phyloP scores from a whole-genome alignment of 2,329 filamentous ascomycete genomes.

The Dactylellina cionopaga region DNA sequence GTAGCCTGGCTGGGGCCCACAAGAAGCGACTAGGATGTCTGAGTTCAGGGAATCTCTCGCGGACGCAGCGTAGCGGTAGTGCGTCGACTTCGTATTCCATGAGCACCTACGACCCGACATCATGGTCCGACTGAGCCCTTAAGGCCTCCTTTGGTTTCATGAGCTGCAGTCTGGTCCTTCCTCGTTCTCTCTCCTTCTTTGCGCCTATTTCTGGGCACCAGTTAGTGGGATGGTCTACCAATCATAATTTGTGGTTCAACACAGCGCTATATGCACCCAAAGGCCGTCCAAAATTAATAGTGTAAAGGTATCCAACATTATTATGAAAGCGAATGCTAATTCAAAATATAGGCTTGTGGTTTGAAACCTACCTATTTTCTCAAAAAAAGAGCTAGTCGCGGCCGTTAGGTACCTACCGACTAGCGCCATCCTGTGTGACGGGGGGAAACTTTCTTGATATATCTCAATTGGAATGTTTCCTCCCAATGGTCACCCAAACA shows the following conservation, averaged over 20 bases:
- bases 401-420: neutral
- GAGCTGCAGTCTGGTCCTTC: slow-evolving; percentile 23
- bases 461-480: slow-evolving; percentile 24
- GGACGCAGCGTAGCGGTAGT: too few relatives aligned
- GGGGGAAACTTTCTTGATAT: too few relatives aligned
- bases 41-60: too few relatives aligned
- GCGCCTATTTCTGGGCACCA: slow-evolving; percentile 21
- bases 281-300: neutral
- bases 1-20: slow-evolving; percentile 8
- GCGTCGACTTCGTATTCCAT: slow-evolving; percentile 26
- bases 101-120: slow-evolving; percentile 4
- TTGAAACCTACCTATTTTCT: too few relatives aligned
- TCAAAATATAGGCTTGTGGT: too few relatives aligned
- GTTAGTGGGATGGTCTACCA: neutral
- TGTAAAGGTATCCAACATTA: slow-evolving; percentile 11
- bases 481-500: neutral
- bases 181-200: slow-evolving; percentile 5
- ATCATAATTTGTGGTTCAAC: neutral
- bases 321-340: too few relatives aligned
- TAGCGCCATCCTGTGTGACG: too few relatives aligned
- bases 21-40: slow-evolving; percentile 2
- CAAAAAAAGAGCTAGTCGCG: too few relatives aligned
- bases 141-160: slow-evolving; percentile 23
- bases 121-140: too few relatives aligned
- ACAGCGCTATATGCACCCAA: slow-evolving; percentile 1